Conservation (phyloP, 306 rosid genomes). For the Dalbergia cultrata region DNA sequence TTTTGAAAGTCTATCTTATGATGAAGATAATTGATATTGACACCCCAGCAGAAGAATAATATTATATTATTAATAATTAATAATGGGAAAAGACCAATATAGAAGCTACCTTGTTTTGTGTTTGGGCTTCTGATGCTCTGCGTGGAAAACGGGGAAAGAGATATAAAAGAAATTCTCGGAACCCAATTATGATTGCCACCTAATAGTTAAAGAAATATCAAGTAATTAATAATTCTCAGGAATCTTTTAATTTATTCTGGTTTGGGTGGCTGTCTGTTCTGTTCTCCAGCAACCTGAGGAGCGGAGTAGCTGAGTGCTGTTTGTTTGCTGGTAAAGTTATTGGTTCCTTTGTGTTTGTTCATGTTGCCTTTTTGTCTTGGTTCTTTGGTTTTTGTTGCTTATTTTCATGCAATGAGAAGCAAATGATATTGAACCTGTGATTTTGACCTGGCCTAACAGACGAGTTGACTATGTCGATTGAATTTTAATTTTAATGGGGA, state of each 20-base stretch:
- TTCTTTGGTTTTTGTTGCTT: conserved; percentile 18
- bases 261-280: background rate
- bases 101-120: conserved; percentile 18
- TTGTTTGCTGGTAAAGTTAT: conserved; percentile 29
- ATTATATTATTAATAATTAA: too few species aligned
- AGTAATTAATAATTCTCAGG: conserved; percentile 1
- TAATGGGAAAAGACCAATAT: too few species aligned
- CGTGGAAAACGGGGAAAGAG: background rate
- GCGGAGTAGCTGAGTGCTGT: background rate
- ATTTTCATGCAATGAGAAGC: conserved; percentile 17
- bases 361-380: background rate
- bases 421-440: conserved; percentile 7
- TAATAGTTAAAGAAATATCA: background rate
- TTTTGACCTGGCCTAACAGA: background rate
- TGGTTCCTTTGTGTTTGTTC: background rate
- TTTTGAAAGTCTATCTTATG: background rate
- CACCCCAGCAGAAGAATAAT: background rate
- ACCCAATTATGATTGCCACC: conserved; percentile 18
- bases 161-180: background rate
- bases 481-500: background rate
- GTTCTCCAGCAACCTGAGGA: background rate
- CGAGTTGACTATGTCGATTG: background rate
- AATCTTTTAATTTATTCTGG: conserved; percentile 6
- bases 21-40: too few species aligned
- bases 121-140: background rate